Base-by-base conservation (phyloP, 805 yeast genomes). In the Starmera quercuum region DNA sequence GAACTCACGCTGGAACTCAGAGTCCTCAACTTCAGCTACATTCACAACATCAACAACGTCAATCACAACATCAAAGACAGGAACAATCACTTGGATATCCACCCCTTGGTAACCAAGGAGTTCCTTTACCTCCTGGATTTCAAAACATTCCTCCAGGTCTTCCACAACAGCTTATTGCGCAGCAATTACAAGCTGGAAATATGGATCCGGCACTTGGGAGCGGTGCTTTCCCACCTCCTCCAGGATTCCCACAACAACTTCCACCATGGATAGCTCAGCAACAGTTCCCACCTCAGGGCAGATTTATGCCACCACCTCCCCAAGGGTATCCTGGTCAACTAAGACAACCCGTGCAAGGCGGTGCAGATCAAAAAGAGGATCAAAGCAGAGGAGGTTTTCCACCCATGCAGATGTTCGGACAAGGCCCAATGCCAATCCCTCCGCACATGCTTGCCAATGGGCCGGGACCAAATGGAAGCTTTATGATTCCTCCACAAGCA, bases 281-380 rank as follows among this genome's bases (percentile, higher is more conserved):
- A 33, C 19, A 17, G 3, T 21, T 30, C 5, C 32, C 24, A 23
- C 27, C 26, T 13, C 35, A 38, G 20, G 47, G 47, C 10, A 41
- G 43, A 18, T 47, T 45, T 32, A 36, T 46, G 33, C 48, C 49
- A 18, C 51, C 51, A 16, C 50, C 45, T 18, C 50, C 45, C 23
- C 38, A 40, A 10, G 45, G 45, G 14, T 37, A 37, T 26, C 41
- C 39, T 19, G 37, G 12, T 23, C 32, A 35, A 40, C 13, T 39
- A 20, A 21, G 18, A 6, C 13, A 12, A 5, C 31, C 13, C 9
- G 7, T 14, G 15, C 10, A 15, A 6, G 30, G 13, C 19, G 30
- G 13, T 6, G 11, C 30, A 18, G 20, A 26, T 17, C 29, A 26
- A 26, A 11, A 14, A 24, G 14, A 10, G 8, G 15, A 25, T 5